phyloP scores from a whole-genome alignment of 2,329 filamentous ascomycete species.

The Colletotrichum zoysiae region DNA sequence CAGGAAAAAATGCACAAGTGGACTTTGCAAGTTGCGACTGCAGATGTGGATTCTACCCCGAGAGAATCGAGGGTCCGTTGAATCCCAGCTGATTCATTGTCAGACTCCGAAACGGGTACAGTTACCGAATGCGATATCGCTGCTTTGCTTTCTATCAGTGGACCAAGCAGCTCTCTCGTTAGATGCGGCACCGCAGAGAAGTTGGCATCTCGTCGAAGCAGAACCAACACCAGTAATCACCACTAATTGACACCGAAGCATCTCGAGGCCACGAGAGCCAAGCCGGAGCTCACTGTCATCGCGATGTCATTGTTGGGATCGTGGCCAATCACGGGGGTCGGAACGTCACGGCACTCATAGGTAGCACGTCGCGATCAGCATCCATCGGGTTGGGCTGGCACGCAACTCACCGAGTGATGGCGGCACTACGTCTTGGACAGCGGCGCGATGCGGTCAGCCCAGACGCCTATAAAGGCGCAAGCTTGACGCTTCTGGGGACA shows the following conservation, averaged over 20 bases:
- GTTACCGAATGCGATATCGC: conserved; percentile 12
- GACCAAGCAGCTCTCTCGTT: not conserved
- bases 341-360: conserved; percentile 27
- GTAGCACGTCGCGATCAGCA: conserved; percentile 38
- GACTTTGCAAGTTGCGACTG: conserved; percentile 29
- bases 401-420: conserved; percentile 22
- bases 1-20: not conserved
- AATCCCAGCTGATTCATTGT: conserved; percentile 24
- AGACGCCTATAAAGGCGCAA: conserved; percentile 28
- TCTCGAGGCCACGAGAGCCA: conserved; percentile 19
- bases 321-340: conserved; percentile 31
- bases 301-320: conserved; percentile 38
- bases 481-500: conserved; percentile 12
- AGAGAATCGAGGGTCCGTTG: conserved; percentile 35
- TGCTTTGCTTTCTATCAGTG: conserved; percentile 1
- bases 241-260: not conserved
- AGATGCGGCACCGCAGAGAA: not conserved
- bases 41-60: conserved; percentile 34
- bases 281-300: conserved; percentile 29
- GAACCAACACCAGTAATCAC: not conserved
- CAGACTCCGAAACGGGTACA: conserved; percentile 31
- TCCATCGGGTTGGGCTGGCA: conserved; percentile 31
- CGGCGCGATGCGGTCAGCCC: conserved; percentile 36
- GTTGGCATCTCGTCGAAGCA: not conserved
- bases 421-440: conserved; percentile 23